Percentiles rank a stretch among this genome's conserved stretches.
Conservation (phyloP, 140 eudicot genomes). For the Erigeron philadelphicus region DNA sequence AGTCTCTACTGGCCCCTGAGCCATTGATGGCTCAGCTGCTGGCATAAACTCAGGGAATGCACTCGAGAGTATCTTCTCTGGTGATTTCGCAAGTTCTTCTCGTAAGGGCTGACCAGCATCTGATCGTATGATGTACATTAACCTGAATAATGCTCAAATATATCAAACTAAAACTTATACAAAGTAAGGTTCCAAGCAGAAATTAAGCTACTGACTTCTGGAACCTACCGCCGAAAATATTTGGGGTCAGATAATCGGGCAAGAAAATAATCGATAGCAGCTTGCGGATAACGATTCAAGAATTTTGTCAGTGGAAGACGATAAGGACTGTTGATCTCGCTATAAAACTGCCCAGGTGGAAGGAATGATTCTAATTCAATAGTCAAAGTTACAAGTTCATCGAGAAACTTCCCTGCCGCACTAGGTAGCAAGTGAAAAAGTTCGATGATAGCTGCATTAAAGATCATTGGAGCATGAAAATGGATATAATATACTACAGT, state of each 20-base stretch:
- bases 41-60: conserved; percentile 78
- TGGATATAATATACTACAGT: not conserved
- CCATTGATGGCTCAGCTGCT: conserved; percentile 46
- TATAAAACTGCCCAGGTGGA: conserved; percentile 90
- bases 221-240: conserved; percentile 75
- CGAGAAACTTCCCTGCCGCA: conserved; percentile 98
- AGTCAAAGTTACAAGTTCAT: conserved; percentile 90
- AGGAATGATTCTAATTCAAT: conserved; percentile 92
- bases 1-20: conserved; percentile 52
- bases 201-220: not conserved
- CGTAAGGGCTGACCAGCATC: conserved; percentile 99
- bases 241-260: conserved; percentile 84
- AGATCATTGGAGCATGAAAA: conserved; percentile 5
- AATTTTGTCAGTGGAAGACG: conserved; percentile 92
- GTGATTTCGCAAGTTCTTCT: conserved; percentile 97
- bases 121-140: conserved; percentile 91
- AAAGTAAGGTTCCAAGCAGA: not conserved
- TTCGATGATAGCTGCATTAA: conserved; percentile 91
- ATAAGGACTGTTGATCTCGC: conserved; percentile 99
- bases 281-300: conserved; percentile 81
- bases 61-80: conserved; percentile 83
- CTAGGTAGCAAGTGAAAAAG: conserved; percentile 92
- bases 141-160: conserved; percentile 45
- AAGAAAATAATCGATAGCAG: conserved; percentile 95
- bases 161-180: conserved; percentile 6